phyloP scores from a whole-genome alignment of 352 stramenopile genomes.

The Thalassiosira livingstoniorum region DNA sequence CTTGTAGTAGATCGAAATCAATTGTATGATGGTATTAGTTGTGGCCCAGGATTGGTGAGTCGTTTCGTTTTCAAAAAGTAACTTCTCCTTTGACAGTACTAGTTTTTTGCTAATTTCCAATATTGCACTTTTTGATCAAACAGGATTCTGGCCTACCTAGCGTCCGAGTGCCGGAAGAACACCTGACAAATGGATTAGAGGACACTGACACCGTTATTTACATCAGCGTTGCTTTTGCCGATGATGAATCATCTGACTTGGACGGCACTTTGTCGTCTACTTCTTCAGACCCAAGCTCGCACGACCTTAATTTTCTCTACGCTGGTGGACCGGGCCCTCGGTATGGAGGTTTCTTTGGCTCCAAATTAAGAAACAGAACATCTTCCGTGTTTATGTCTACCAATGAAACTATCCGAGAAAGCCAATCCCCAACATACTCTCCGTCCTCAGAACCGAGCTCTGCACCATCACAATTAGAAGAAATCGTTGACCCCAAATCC shows the following conservation, averaged over 20 bases:
- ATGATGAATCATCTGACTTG: slow-evolving; percentile 25
- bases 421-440: slow-evolving; percentile 18
- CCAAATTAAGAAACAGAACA: too few relatives aligned
- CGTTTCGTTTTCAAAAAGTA: background rate
- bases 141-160: slow-evolving; percentile 67
- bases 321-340: background rate
- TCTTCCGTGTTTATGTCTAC: too few relatives aligned
- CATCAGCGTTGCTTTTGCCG: slow-evolving; percentile 67
- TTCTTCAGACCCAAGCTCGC: background rate
- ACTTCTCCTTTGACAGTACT: too few relatives aligned
- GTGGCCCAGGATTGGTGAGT: slow-evolving; percentile 69
- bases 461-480: slow-evolving; percentile 42
- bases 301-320: background rate
- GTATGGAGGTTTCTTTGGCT: slow-evolving; percentile 1
- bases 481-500: slow-evolving; percentile 29
- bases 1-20: slow-evolving; percentile 74
- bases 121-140: background rate
- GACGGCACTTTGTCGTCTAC: too few relatives aligned
- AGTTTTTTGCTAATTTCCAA: too few relatives aligned
- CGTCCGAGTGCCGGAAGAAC: slow-evolving; percentile 62
- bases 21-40: slow-evolving; percentile 68
- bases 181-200: slow-evolving; percentile 64
- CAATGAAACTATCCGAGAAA: too few relatives aligned
- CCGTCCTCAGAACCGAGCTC: slow-evolving; percentile 30
- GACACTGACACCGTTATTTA: slow-evolving; percentile 82